Evolutionary conservation across 306 rosid genomes (phyloP), one percentile per base, ranked within the genome.

Genomic region (Parietaria judaica): DNA sequence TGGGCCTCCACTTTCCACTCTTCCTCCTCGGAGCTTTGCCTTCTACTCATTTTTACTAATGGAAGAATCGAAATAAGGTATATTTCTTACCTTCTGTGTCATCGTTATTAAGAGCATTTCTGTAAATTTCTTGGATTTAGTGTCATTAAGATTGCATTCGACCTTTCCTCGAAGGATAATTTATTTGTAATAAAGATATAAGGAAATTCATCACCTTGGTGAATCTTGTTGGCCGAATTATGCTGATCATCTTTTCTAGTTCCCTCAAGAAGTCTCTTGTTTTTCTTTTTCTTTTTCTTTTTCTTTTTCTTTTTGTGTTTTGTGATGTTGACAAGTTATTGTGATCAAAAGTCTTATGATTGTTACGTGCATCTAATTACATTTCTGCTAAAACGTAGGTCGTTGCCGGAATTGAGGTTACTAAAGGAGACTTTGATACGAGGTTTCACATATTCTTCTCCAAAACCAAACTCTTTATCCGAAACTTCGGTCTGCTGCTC

Each of bases 41-140:
- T 91, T 38, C 1, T 80, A 53, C 87, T 83, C 67, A 74, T 83
- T 69, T 85, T 81, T 69, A 66, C 74, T 11, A 63, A 36, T 73
- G 97, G 98, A 70, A 85, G 79, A 80, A 59, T 81, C 54, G 89
- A 91, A 73, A 65, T 91, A 80, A 87, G 98, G 98, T 85, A 23
- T 23, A 23, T 23, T 23, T 23, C 31, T 23, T 23, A 23, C 31
- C 31, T 23, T 23, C 31, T 23, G 31, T 23, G 2, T 23, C 31
- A 23, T 23, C 31, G 31, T 23, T 23, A 23, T 23, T 23, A 23
- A 23, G 2, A 2, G 31, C 31, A 23, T 23, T 23, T 23, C 31
- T 23, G 31, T 23, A 23, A 23, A 23, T 23, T 23, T 23, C 31
- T 23, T 23, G 31, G 31, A 23, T 23, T 23, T 23, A 23, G 31